Evolutionary conservation across 805 yeast genomes (phyloP), one percentile per base, ranked within the genome.

Genomic region (Wickerhamomyces silvicola): DNA sequence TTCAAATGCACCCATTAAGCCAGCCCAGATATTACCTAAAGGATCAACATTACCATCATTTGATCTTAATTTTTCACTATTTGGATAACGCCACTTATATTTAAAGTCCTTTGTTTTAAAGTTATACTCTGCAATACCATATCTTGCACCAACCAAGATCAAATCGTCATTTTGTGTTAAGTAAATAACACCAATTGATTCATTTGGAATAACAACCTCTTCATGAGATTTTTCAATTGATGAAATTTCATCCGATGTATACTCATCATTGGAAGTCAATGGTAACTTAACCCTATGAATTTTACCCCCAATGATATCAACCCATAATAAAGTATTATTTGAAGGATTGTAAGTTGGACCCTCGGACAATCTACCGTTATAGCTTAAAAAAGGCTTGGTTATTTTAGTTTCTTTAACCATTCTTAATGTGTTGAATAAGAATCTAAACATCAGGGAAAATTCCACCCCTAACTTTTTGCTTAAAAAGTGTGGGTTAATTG

Each of bases 21-120:
- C 95, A 30, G 83, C 74, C 72, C 83, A 80, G 31, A 86, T 69
- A 39, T 78, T 68, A 1, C 95, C 95, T 48, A 72, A 61, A 4
- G 83, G 80, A 38, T 84, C 87, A 24, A 86, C 71, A 28, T 74
- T 70, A 0, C 96, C 95, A 52, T 87, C 97, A 48, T 87, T 87
- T 25, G 92, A 80, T 47, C 87, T 64, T 52, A 71, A 54, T 27
- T 56, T 58, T 15, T 29, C 38, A 19, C 44, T 50, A 3, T 48
- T 46, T 10, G 57, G 48, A 30, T 69, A 78, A 18, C 58, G 30
- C 7, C 53, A 47, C 23, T 61, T 45, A 33, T 59, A 60, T 22
- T 59, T 48, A 56, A 70, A 67, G 17, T 49, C 34, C 6, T 50
- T 44, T 1, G 64, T 59, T 10, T 33, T 35, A 29, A 81, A 66